Evolutionary conservation across 2,329 filamentous ascomycete species (phyloP), one percentile per base, ranked within the genome.

Genomic region (Colletotrichum godetiae): DNA sequence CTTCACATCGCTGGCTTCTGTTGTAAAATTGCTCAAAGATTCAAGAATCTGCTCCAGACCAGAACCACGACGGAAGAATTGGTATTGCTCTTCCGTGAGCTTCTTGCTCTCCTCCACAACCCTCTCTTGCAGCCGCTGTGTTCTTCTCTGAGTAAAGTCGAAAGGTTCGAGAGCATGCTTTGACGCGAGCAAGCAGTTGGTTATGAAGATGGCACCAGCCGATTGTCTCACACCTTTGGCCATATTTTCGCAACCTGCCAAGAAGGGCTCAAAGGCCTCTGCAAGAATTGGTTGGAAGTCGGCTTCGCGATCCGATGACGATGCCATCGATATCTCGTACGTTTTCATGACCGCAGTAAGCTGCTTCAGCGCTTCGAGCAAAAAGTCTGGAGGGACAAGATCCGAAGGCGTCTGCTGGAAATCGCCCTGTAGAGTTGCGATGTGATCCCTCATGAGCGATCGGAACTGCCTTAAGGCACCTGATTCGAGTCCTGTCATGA

Each of bases 241-340:
- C 78, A 97, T 89, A 68, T 91, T 92, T 73, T 92, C 89, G 79
- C 93, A 95, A n/a, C 91, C 91, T 15, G 89, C 86, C 57, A 98
- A 85, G 82, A 97, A 98, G 0, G 97, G 96, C 76, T 98, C 94
- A 46, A 98, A 91, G 0, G 95, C 92, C 78, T 96, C 94, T 53
- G 88, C 86, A 22, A 98, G 86, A 24, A 98, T 91, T 6, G 91
- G 88, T 59, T 93, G 89, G 78, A 98, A 97, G 49, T 91, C 92
- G 52, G 89, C 88, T 74, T 92, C 92, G 63, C 89, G 86, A 73
- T 90, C 87, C 10, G 87, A 83, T 1, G 86, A 83, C 3, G 89
- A 84, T 2, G 92, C 90, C 29, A 97, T 86, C 0, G 95, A 97
- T 1, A 93, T 93, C 76, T 97, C 95, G 79, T 95, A 96, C 24